Percentiles rank a stretch among this genome's conserved stretches.
These are phyloP conservation scores for Volvox africanus DNA, from an alignment of 139 green algal species.

Conservation along the genomic window DNA sequence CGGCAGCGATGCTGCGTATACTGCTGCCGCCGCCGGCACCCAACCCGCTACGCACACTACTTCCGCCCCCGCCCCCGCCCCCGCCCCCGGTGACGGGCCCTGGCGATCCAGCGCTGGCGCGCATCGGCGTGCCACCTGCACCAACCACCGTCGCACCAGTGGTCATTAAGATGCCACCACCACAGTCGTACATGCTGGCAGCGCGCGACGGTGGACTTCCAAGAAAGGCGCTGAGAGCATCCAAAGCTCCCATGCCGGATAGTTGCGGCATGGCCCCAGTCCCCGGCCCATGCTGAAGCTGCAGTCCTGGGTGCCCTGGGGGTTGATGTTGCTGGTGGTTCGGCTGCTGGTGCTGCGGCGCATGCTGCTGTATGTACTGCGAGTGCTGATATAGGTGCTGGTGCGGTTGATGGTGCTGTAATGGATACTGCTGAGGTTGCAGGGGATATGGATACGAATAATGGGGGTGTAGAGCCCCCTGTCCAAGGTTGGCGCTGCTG, in stretches of 20 bases:
- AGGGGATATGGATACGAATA: not conserved
- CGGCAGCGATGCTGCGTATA: not conserved
- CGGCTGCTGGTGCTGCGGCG: not conserved
- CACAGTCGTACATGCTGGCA: constrained; percentile 17
- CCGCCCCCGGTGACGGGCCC: not conserved
- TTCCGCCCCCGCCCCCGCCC: not conserved
- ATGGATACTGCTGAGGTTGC: not conserved
- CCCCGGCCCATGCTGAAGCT: not conserved
- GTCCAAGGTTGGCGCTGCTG: not conserved
- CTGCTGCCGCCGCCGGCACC: not conserved
- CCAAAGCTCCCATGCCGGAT: not conserved
- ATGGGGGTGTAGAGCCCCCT: not conserved
- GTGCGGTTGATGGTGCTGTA: not conserved
- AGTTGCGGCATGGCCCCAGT: not conserved
- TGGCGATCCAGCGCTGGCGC: not conserved
- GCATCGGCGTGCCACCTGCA: not conserved
- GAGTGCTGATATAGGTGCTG: not conserved
- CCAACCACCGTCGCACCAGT: not conserved
- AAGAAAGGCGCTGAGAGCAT: constrained; percentile 29
- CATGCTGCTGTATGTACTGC: not conserved
- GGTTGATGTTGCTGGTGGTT: not conserved
- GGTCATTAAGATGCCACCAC: not conserved
- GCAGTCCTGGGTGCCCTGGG: not conserved
- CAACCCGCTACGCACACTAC: not conserved
- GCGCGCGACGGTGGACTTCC: constrained; percentile 4